Evolutionary conservation across 1,139 yeast species (phyloP), one percentile per base, ranked within the genome.

Genomic region (Pichia sp.): DNA sequence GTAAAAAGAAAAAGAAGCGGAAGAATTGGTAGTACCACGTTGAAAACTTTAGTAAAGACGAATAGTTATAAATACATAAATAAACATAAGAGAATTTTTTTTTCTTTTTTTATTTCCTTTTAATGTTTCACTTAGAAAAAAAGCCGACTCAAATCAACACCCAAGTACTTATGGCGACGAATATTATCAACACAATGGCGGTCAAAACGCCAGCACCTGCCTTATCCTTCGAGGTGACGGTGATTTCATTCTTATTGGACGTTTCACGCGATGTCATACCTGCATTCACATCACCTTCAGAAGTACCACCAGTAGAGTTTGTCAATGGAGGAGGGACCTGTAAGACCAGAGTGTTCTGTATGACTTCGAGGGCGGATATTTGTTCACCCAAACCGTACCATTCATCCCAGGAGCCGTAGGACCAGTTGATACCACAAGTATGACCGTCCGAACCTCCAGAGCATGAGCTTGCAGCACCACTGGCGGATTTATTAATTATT

Each of bases 141-240:
- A 12, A 36, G 40, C 40, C 2, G 14, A 12, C n/a, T 36, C 40
- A 82, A 53, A 82, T 61, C 46, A 88, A 71, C 69, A 90, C 76
- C 97, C 97, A 92, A 41, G 82, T 77, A 44, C 85, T 81, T 48
- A 86, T 73, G 4, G 83, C 90, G 41, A 87, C 71, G 55, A 90
- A 71, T 2, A 85, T 75, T 6, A 81, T 78, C 55, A 90, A 82
- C 46, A 89, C 80, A 33, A 90, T 69, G 2, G 91, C 91, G 1
- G 97, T 91, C 56, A 90, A 78, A 50, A 91, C 78, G 54, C 95
- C 95, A 0, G 97, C 97, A 58, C 97, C 97, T 1, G 91, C 96
- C 64, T 74, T 81, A 66, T 91, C 97, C 58, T 84, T 85, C 1
- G 74, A 62, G n/a, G 75, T 75, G 44, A 89, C 78, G 3, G 67